These are phyloP conservation scores for Phytophthora sansomeana DNA, from an alignment of 352 stramenopile genomes.

Conservation along the genomic window DNA sequence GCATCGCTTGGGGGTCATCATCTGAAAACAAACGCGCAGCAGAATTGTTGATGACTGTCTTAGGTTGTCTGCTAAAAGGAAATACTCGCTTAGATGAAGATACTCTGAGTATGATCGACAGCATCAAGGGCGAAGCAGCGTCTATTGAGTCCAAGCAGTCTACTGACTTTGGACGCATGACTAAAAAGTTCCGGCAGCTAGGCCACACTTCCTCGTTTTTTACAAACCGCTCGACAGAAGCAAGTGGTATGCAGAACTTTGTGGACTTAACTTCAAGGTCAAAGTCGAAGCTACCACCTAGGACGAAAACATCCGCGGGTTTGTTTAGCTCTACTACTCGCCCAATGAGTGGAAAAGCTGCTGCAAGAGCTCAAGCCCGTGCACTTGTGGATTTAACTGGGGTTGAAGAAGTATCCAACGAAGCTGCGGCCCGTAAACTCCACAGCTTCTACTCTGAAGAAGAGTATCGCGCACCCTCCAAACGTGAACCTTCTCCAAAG, in stretches of 20 bases:
- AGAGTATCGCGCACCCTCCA: slow-evolving; percentile 46
- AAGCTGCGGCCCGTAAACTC: slow-evolving; percentile 62
- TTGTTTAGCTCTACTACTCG: slow-evolving; percentile 31
- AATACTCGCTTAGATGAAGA: slow-evolving; percentile 62
- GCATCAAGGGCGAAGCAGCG: slow-evolving; percentile 52
- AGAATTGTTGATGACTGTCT: slow-evolving; percentile 73
- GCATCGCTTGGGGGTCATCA: slow-evolving; percentile 50
- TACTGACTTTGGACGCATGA: slow-evolving; percentile 71
- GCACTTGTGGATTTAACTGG: slow-evolving; percentile 58
- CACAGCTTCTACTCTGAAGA: slow-evolving; percentile 84
- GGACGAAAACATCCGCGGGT: slow-evolving; percentile 17
- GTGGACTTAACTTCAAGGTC: slow-evolving; percentile 32
- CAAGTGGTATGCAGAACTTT: slow-evolving; percentile 19
- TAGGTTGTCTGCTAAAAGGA: slow-evolving; percentile 59
- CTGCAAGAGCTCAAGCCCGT: slow-evolving; percentile 55
- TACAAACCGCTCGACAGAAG: slow-evolving; percentile 39
- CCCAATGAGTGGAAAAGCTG: slow-evolving; percentile 70
- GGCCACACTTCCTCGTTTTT: slow-evolving; percentile 66
- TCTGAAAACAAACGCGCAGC: slow-evolving; percentile 72
- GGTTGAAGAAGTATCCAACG: slow-evolving; percentile 47
- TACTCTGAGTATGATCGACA: slow-evolving; percentile 56
- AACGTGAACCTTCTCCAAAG: slow-evolving; percentile 23
- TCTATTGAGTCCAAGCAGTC: slow-evolving; percentile 71
- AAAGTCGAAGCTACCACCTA: slow-evolving; percentile 33
- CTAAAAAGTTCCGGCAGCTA: slow-evolving; percentile 73